Base-by-base conservation (phyloP, 164 flowering plant species). In the Chimonanthus praecox region DNA sequence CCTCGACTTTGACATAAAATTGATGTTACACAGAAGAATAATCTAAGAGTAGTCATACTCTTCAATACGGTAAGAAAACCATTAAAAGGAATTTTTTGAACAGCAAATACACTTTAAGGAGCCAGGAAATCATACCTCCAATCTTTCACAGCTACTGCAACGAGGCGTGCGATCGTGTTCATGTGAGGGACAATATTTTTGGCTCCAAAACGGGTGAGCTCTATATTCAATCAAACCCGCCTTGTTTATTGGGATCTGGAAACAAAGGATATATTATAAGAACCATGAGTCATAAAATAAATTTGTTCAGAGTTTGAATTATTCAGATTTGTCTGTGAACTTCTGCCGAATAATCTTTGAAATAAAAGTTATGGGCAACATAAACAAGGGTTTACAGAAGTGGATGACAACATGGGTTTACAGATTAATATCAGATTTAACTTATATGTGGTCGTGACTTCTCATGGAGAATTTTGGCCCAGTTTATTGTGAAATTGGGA, bases 161-260 rank as follows among this genome's bases (percentile, higher is more conserved):
- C 98, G 89, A 68, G 92, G 86, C 5, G 98, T 93, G 66, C 72
- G 80, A 72, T 95, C 99, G 73, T 86, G 84, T 78, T 95, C 99
- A 67, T 95, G 99, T 4, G 94, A 83, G 71, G 99, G 99, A 76
- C 99, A 95, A 68, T 93, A 95, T 74, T 90, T 95, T 70, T 93
- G 99, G 49, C 85, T 79, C 98, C 99, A 95, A 80, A 87, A 95
- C 11, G 97, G 98, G 73, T 95, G 99, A 78, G 94, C 91, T 71
- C 97, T 80, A 72, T 93, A 95, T 88, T 95, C 98, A 33, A 93
- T 95, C 79, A 93, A 79, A 73, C 98, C 98, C 80, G 90, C 91
- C 78, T 79, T 83, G 84, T 95, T 95, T 76, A 89, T 90, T 49
- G 99, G 98, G 46, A 93, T 95, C 99, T 91, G 89, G 60, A 82